Conservation (phyloP, 2,329 filamentous ascomycete species). For the Aspergillus niger region DNA sequence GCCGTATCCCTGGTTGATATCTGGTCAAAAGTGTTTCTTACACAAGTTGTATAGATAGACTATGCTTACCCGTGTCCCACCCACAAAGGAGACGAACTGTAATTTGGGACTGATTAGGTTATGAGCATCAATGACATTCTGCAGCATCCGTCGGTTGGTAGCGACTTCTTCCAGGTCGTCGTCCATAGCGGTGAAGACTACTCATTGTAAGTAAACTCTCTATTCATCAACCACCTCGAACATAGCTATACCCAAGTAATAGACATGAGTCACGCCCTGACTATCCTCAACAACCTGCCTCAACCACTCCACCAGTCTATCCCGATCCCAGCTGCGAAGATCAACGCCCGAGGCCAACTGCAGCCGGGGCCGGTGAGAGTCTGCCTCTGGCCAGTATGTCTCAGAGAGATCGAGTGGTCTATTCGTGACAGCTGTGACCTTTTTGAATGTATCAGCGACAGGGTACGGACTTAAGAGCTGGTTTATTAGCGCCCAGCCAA, state of each 20-base stretch:
- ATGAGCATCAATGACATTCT: slow-evolving; percentile 39
- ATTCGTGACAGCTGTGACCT: slow-evolving; percentile 45
- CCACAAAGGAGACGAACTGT: slow-evolving; percentile 37
- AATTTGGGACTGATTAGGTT: slow-evolving; percentile 31
- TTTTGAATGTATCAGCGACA: slow-evolving; percentile 32
- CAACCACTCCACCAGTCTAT: slow-evolving; percentile 27
- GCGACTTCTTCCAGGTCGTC: slow-evolving; percentile 22
- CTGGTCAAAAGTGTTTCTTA: background rate
- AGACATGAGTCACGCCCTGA: slow-evolving; percentile 44
- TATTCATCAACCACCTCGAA: background rate
- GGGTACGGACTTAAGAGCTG: slow-evolving; percentile 42
- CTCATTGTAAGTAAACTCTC: background rate
- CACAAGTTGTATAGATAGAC: background rate
- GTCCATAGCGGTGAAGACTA: slow-evolving; percentile 25
- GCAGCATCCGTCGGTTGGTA: slow-evolving; percentile 29
- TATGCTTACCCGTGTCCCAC: slow-evolving; percentile 27
- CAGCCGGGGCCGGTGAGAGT: slow-evolving; percentile 26
- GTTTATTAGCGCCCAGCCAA: slow-evolving; percentile 46
- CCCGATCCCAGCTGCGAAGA: slow-evolving; percentile 14
- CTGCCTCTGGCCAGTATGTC: slow-evolving; percentile 34
- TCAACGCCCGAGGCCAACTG: slow-evolving; percentile 35
- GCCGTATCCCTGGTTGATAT: slow-evolving; percentile 23
- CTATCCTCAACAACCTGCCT: slow-evolving; percentile 39
- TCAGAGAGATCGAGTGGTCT: slow-evolving; percentile 37
- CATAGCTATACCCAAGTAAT: slow-evolving; percentile 36